These are phyloP conservation scores for Agaricus bisporus DNA, from an alignment of 768 basidiomycete species.

Conservation along the genomic window DNA sequence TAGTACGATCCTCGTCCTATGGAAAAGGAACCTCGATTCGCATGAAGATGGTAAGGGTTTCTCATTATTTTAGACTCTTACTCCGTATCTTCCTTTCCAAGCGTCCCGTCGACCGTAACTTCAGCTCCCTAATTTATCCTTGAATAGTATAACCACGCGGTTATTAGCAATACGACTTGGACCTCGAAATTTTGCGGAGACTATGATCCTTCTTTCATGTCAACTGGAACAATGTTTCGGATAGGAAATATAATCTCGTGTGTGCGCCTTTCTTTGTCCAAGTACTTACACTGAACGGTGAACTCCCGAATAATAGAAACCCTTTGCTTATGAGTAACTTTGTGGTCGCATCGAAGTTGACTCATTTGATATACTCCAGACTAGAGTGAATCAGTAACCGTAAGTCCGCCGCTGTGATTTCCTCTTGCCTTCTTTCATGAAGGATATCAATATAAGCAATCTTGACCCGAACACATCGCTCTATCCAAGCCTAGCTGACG, in stretches of 20 bases:
- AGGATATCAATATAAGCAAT: conserved; percentile 21
- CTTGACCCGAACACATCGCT: conserved; percentile 17
- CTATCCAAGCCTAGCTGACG: conserved; percentile 1
- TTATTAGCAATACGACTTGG: background rate
- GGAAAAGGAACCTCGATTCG: conserved; percentile 2
- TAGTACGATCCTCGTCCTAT: conserved; percentile 14
- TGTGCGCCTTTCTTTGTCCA: conserved; percentile 13
- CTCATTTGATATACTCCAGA: conserved; percentile 11
- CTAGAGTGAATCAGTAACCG: conserved; percentile 17
- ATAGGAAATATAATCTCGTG: background rate
- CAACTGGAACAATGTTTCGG: background rate
- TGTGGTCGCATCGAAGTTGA: conserved; percentile 6
- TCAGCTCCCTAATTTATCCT: background rate
- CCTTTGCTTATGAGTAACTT: too few relatives aligned
- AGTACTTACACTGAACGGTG: conserved; percentile 11
- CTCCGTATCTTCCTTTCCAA: conserved; percentile 13
- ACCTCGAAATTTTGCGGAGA: conserved; percentile 5
- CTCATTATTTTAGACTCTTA: conserved; percentile 12
- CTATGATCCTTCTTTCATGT: conserved; percentile 16
- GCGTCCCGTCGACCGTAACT: background rate
- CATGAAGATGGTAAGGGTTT: background rate
- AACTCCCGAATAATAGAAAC: too few relatives aligned
- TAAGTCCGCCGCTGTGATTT: conserved; percentile 10
- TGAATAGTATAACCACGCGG: background rate
- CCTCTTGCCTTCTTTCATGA: background rate